Evolutionary conservation across 2,329 filamentous ascomycete genomes (phyloP), one percentile per base, ranked within the genome.

Genomic region (Pestalotiopsis sp.): DNA sequence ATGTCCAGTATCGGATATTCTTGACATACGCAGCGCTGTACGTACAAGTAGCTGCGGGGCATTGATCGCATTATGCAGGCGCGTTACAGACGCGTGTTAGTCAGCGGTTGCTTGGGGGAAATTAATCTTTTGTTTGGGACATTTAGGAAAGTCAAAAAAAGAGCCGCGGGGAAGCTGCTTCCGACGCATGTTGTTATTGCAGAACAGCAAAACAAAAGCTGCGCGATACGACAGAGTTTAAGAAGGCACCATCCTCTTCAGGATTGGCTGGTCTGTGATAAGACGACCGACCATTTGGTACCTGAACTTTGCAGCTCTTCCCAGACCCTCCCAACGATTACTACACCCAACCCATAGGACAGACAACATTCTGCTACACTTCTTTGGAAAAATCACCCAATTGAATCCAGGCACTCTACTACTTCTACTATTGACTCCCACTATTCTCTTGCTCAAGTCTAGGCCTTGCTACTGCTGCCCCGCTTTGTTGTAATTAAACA

Each of bases 81-180:
- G 66, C 61, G 61, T 64, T 49, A 58, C 39, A 23, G 58, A 62
- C 62, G 66, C 61, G 62, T 69, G 66, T 69, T 68, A 66, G 66
- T 69, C 66, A 68, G 61, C 61, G 36, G 68, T 68, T 69, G 68
- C 68, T 45, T 62, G 27, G 66, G 65, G 49, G 45, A 36, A 66
- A 36, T 12, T 13, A 36, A 20, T 6, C 17, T 31, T 25, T 56
- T 66, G 45, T 66, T 66, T 66, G 63, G 63, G 5, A 36, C 31
- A 52, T 52, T 52, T 52, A 4, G 41, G 45, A 52, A 52, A 52
- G 17, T 52, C 17, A 52, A 52, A 52, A 52, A 9, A 49, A 61
- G 17, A 62, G 11, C 13, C 36, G n/a, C n/a, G 25, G 27, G 59
- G 59, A 36, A 39, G 31, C 31, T 62, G 59, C 27, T 20, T 62